phyloP scores from a whole-genome alignment of 345 rosid genomes.

The Gossypium australe region DNA sequence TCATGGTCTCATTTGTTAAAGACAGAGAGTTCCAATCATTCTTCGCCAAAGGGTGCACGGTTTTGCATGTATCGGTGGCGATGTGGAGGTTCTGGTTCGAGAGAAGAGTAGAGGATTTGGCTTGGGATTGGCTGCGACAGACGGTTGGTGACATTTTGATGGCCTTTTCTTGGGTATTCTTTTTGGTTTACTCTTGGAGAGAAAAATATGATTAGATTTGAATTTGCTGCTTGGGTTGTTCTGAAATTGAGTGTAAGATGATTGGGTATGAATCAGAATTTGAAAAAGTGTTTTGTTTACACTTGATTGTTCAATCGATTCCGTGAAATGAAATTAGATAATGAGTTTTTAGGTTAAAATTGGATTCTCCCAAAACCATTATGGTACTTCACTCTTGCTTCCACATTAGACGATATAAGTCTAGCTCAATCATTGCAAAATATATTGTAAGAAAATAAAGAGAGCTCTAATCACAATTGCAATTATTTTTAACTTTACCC shows the following conservation, averaged over 20 bases:
- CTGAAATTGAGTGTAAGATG: not conserved
- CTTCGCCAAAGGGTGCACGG: constrained; percentile 60
- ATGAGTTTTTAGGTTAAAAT: no score
- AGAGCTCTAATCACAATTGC: no score
- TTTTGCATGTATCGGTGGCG: constrained; percentile 47
- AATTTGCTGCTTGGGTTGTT: not conserved
- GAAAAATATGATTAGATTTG: constrained; percentile 55
- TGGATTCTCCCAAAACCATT: no score
- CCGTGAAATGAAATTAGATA: not conserved
- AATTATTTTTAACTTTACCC: no score
- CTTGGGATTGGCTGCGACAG: constrained; percentile 56
- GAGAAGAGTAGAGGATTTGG: constrained; percentile 55
- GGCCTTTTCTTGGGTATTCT: constrained; percentile 60
- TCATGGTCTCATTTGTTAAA: constrained; percentile 57
- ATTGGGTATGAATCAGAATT: not conserved
- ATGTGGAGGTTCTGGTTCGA: constrained; percentile 58
- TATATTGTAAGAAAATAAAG: no score
- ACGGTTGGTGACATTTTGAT: constrained; percentile 50
- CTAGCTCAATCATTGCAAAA: no score
- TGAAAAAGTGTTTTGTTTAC: not conserved
- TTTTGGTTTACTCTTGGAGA: constrained; percentile 62
- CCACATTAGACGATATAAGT: no score
- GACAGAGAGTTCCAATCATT: constrained; percentile 57
- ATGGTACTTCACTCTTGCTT: no score
- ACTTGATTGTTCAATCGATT: not conserved